phyloP scores from a whole-genome alignment of 208 protist species.

The Crithidia expoeki region DNA sequence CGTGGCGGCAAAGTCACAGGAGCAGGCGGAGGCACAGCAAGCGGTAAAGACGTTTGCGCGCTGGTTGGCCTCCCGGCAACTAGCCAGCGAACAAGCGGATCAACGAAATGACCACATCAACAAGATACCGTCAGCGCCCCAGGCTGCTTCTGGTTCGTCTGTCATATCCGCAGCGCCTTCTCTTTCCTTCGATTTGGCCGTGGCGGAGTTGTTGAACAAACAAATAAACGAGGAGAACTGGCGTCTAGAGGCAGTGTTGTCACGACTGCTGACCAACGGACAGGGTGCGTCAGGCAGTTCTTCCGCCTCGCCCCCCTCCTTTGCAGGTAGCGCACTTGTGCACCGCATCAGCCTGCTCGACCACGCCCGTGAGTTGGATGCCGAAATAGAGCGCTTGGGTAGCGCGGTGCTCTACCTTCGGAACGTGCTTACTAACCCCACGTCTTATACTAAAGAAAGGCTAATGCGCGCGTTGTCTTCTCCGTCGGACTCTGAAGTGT shows the following conservation, averaged over 20 bases:
- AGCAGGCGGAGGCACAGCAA: slow-evolving; percentile 26
- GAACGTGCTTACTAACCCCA: slow-evolving; percentile 25
- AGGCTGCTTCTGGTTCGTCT: slow-evolving; percentile 1
- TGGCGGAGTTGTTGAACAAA: slow-evolving; percentile 32
- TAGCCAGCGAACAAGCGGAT: neutral
- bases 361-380: slow-evolving; percentile 32
- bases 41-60: slow-evolving; percentile 20
- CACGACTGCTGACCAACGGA: slow-evolving; percentile 21
- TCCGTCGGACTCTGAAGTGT: neutral
- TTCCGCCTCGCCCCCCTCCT: neutral
- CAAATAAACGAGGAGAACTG: slow-evolving; percentile 32
- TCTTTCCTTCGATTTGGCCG: slow-evolving; percentile 26
- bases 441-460: neutral
- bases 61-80: slow-evolving; percentile 14
- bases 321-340: slow-evolving; percentile 33
- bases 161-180: slow-evolving; percentile 3
- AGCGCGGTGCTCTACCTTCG: slow-evolving; percentile 47
- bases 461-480: neutral
- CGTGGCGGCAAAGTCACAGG: slow-evolving; percentile 22
- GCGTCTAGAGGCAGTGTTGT: slow-evolving; percentile 34
- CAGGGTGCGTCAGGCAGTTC: no score
- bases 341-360: slow-evolving; percentile 20
- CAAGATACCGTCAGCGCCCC: neutral
- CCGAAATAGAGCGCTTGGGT: slow-evolving; percentile 42
- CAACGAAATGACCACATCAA: neutral